Base-by-base conservation (phyloP, 2,329 filamentous ascomycete genomes). In the Rhinocladiella similis region DNA sequence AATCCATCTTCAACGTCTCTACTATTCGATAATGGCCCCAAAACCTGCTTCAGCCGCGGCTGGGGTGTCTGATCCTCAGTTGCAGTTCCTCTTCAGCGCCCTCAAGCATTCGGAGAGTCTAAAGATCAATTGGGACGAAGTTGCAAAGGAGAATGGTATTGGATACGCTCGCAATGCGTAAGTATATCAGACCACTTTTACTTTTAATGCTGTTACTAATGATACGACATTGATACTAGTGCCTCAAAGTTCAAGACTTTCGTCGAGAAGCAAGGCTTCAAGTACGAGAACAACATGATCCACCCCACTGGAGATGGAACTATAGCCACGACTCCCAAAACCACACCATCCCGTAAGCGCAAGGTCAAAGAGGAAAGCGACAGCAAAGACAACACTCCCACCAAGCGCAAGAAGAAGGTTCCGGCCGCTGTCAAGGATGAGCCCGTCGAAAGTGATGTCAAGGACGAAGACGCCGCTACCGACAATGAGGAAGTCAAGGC, bases 131-230 rank as follows among this genome's bases (percentile, higher is more conserved):
- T 63, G 58, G 55, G 51, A 59, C 4, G 27, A 53, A 19, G 57
- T 63, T 19, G 60, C 57, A 1, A 43, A 45, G 25, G 60, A 63
- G 41, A 56, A 54, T 38, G 60, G 60, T 9, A 60, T 63, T 35
- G 51, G 49, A 3, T 57, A 59, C 12, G 58, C 19, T 38, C 53
- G 42, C 25, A 61, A 63, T 29, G 59, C 56, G 61, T 63, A 53
- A 19, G 60, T 56, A 20, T 43, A n/a, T 12, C 18, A 5, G 12
- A 14, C 19, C 14, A n/a, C n/a, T 35, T 12, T 22, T 25, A 25
- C 14, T 14, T 33, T 38, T n/a, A n/a, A 12, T 14, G 42, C n/a
- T 9, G 13, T 18, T 27, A 52, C 33, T 36, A 39, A 48, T n/a
- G 14, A 6, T 25, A 48, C 27, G 18, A 6, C 14, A 4, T 10